Evolutionary conservation across 202 grass and related monocot genomes (phyloP).

Genomic region (Eragrostis tef): DNA sequence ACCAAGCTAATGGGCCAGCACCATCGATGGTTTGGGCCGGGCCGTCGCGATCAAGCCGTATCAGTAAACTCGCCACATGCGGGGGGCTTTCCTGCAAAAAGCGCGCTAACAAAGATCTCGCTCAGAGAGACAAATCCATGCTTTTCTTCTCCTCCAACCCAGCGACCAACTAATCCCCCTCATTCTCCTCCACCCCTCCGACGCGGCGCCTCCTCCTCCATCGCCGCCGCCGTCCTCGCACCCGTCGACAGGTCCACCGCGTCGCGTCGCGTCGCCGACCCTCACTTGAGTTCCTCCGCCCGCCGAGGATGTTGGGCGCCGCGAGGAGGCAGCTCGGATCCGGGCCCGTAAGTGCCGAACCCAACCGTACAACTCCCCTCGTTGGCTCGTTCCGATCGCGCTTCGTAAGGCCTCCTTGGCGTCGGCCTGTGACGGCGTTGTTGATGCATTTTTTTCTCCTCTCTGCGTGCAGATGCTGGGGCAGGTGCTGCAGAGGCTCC

Average conservation of each 20-base stretch:
- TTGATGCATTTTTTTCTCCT: neutral
- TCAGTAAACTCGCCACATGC: neutral
- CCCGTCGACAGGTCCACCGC: neutral
- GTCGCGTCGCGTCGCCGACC: neutral
- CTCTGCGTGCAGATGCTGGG: conserved; percentile 56
- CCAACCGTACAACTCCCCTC: neutral
- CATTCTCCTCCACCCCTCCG: conserved; percentile 1
- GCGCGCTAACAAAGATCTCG: conserved; percentile 52
- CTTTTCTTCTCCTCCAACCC: conserved; percentile 9
- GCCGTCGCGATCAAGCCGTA: neutral
- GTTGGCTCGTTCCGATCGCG: neutral
- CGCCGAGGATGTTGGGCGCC: conserved; percentile 55
- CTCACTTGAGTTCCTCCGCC: neutral
- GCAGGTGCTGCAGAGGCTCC: conserved; percentile 51
- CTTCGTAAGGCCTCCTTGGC: neutral
- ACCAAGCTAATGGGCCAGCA: neutral
- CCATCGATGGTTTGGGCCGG: neutral
- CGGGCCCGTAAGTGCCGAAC: conserved; percentile 52
- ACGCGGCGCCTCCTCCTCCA: conserved; percentile 11
- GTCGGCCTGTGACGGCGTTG: neutral
- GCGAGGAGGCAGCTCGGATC: conserved; percentile 65
- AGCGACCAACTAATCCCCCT: conserved; percentile 22
- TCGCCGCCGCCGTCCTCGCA: neutral
- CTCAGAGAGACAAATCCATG: conserved; percentile 47
- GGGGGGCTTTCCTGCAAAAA: conserved; percentile 47